Base-by-base conservation (phyloP, 2,329 filamentous ascomycete genomes). In the Claviceps sp. region DNA sequence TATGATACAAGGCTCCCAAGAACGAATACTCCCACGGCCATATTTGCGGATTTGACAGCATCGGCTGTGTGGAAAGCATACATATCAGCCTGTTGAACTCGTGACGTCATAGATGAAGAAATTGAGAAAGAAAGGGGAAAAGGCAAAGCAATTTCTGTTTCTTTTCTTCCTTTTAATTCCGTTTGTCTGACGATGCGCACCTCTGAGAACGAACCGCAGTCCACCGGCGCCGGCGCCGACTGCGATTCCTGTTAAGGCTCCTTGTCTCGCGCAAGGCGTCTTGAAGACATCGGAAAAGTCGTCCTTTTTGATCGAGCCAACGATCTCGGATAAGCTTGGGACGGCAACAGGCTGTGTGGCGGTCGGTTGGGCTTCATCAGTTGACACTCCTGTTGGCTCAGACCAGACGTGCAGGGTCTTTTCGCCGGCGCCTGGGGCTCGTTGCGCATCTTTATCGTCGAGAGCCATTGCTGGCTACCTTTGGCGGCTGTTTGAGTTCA, bases 191-290 rank as follows among this genome's bases (percentile, higher is more conserved):
- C 24, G 10, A 38, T 26, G 6, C 47, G 59, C 73, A 94, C 89
- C 85, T 70, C 85, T 82, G 58, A 89, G 69, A 22, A 96, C 73
- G 60, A 83, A 85, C 56, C 85, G 80, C 51, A 90, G 61, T 54
- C 82, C 84, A 51, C 90, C 91, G 37, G 88, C 69, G 4, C 78
- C 85, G 56, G 89, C 86, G 3, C 88, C 93, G 2, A 80, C 77
- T 1, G 81, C 85, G 60, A 98, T 94, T 24, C 89, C 93, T 1
- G 86, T 82, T 59, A 97, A 71, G 50, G 95, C 74, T 2, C 87
- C 84, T 63, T 95, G 85, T 55, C 90, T 77, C 19, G 88, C 85
- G 67, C 93, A 97, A 0, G 91, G 91, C 53, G 82, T 78, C 66
- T 85, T 84, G 65, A 90, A 84, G 50, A 94, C 73, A 45, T 81